Evolutionary conservation across 2,329 filamentous ascomycete species (phyloP), one percentile per base, ranked within the genome.

Genomic region (Phoma sp.): DNA sequence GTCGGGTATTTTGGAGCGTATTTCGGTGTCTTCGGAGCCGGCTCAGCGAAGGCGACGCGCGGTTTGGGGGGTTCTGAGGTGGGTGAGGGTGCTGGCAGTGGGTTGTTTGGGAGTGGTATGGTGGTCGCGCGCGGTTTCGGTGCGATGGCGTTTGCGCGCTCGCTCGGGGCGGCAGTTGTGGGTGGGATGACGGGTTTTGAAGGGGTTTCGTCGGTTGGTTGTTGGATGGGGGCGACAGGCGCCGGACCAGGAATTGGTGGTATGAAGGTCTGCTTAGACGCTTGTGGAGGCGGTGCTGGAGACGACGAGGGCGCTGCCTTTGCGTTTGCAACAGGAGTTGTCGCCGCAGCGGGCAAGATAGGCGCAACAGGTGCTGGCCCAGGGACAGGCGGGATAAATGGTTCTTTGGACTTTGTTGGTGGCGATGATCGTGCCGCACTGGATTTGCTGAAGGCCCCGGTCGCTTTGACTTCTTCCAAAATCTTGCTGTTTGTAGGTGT

Each of bases 401-500:
- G 51, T 29, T 48, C 39, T 30, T 48, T 12, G 3, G 53, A 39
- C 39, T 51, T 25, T 12, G 40, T 37, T 12, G 38, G 38, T 17
- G 42, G 17, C 10, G 40, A 34, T 12, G 38, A 36, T 17, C 40
- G 17, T 10, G 36, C 17, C n/a, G 39, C 17, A 29, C 46, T n/a
- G 6, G 50, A 21, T 7, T 48, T 53, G 37, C 60, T 64, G 28
- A 72, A 47, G 1, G 64, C 60, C 10, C 65, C 65, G n/a, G 55
- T 64, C 12, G 62, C 58, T 28, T 56, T 62, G 9, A 74, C 69
- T 23, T 72, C 45, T 2, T 68, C 59, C 40, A 73, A 25, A 47
- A 73, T 73, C 61, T 66, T 71, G 63, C 69, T 74, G 21, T 59
- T 61, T 7, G 56, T 30, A 2, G 65, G 63, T 18, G 64, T 59